A percentile compares a stretch with the other conserved stretches of the same genome.
Conservation (phyloP, 2,329 filamentous ascomycete species). For the Trematosphaeria pertusa region DNA sequence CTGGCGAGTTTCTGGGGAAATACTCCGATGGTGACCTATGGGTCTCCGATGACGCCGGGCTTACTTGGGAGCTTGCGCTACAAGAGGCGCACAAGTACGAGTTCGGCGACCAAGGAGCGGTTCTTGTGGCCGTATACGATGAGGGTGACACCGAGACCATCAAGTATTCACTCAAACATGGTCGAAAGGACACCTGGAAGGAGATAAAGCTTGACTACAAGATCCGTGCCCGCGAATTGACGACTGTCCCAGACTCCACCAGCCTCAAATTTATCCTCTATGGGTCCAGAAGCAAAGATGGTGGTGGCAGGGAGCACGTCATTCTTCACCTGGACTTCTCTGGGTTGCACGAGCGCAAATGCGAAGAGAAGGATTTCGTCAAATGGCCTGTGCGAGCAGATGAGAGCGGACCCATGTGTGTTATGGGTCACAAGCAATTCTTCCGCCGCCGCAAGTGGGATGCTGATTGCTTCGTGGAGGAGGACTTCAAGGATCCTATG, state of each 20-base stretch:
- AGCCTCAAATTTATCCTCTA: slow-evolving; percentile 88
- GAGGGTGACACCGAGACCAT: slow-evolving; percentile 66
- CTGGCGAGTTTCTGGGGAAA: slow-evolving; percentile 72
- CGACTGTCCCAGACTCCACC: slow-evolving; percentile 90
- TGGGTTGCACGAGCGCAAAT: slow-evolving; percentile 79
- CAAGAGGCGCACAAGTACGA: slow-evolving; percentile 93
- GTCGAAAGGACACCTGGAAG: slow-evolving; percentile 74
- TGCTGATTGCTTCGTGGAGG: slow-evolving; percentile 86
- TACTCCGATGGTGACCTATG: slow-evolving; percentile 81
- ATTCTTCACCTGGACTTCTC: slow-evolving; percentile 84
- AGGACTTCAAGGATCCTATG: slow-evolving; percentile 80
- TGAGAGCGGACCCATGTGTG: slow-evolving; percentile 79
- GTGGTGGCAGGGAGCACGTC: slow-evolving; percentile 63
- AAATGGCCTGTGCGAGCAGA: slow-evolving; percentile 86
- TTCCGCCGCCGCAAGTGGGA: slow-evolving; percentile 85
- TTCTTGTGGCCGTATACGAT: slow-evolving; percentile 83
- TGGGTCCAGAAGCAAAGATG: slow-evolving; percentile 54
- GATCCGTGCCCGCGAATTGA: slow-evolving; percentile 75
- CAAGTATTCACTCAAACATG: slow-evolving; percentile 88
- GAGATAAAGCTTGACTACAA: slow-evolving; percentile 72
- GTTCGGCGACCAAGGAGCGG: slow-evolving; percentile 90
- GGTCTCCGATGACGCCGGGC: slow-evolving; percentile 88
- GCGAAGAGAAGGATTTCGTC: slow-evolving; percentile 79
- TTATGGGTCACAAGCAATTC: slow-evolving; percentile 95
- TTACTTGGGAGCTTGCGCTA: slow-evolving; percentile 78